Base-by-base conservation (phyloP, 805 yeast genomes). In the Candida mattraensis region DNA sequence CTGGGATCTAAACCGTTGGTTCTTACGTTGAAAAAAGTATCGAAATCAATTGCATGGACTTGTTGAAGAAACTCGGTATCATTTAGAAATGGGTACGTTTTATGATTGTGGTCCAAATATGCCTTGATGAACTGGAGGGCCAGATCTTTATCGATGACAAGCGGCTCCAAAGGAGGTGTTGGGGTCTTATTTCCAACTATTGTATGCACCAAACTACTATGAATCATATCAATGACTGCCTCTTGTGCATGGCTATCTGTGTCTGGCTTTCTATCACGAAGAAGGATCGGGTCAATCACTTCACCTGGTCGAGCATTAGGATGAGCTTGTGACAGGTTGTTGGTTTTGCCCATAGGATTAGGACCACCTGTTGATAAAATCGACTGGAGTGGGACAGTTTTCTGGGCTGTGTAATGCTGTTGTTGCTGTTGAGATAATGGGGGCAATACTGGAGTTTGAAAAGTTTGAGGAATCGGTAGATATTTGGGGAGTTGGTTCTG, bases 31-130 rank as follows among this genome's bases (percentile, higher is more conserved):
- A 46, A 47, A 23, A 47, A 42, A 5, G 35, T 33, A 24, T 50
- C 45, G 30, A 43, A 48, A 18, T 56, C 51, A 19, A 56, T 43
- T 7, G 40, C 24, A 3, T 42, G 41, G 5, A 67, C 65, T 12
- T 52, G 47, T 6, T 57, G 54, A 26, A 62, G 30, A 34, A 70
- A 66, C 12, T 57, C 60, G 3, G 58, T 44, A 33, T 69, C 67
- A 37, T 68, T 62, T 28, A 70, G 53, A 51, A 70, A 64, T 13
- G 74, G 74, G 44, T 67, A 66, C 3, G 70, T 57, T 28, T 68
- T 53, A 30, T 70, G 72, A 31, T 66, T 67, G 43, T 66, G 72
- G 30, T 66, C 64, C 43, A 71, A 66, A 50, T 63, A 72, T 1
- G 70, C 72, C 15, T 67, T 66, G 7, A 70, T 58, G 28, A 69